phyloP scores from a whole-genome alignment of 257 asterid species.

The Capsicum chinense region DNA sequence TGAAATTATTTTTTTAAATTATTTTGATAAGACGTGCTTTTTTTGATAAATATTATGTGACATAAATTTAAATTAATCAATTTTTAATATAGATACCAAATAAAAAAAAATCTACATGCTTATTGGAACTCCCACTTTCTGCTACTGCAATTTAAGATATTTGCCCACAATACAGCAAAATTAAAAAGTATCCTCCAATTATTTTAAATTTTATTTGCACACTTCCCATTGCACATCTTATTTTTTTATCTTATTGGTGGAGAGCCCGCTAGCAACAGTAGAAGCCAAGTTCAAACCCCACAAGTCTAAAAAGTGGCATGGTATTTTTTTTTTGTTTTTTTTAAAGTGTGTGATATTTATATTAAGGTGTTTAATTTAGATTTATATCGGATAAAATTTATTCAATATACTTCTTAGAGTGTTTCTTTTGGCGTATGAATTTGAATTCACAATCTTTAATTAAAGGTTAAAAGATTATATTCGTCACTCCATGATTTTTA shows the following conservation, averaged over 20 bases:
- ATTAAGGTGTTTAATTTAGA: neutral
- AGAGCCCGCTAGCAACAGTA: neutral
- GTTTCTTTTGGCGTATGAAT: too few relatives aligned
- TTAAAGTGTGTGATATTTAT: neutral
- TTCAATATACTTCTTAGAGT: neutral
- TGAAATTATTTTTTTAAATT: too few relatives aligned
- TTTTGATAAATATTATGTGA: too few relatives aligned
- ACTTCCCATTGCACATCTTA: conserved; percentile 11
- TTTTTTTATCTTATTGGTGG: conserved; percentile 13
- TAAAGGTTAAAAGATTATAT: too few relatives aligned
- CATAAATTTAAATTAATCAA: too few relatives aligned
- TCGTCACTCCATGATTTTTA: too few relatives aligned
- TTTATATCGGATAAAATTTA: neutral
- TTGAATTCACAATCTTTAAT: too few relatives aligned
- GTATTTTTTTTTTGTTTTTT: too few relatives aligned
- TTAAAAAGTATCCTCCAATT: conserved; percentile 24
- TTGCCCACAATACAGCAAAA: conserved; percentile 17
- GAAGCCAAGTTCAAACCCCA: conserved; percentile 1
- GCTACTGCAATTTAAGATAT: neutral
- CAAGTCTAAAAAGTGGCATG: neutral
- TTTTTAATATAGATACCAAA: too few relatives aligned
- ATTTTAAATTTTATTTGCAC: neutral
- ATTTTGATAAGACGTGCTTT: too few relatives aligned
- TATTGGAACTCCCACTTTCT: conserved; percentile 40
- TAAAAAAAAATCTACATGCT: conserved; percentile 21